Base-by-base conservation (phyloP, 805 yeast species). In the Debaryomyces hansenii region DNA sequence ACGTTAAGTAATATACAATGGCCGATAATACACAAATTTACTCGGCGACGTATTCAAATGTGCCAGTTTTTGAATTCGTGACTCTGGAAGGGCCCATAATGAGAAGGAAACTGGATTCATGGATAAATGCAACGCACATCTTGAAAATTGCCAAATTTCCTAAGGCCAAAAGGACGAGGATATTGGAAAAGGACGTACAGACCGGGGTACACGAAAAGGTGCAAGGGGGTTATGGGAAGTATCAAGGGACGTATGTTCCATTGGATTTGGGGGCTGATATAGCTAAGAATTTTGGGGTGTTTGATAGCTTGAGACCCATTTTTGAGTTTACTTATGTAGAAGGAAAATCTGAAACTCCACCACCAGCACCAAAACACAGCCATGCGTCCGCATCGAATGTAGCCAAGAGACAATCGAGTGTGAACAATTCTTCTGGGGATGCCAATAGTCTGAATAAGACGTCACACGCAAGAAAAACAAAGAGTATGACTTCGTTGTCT, bases 21-120 rank as follows among this genome's bases (percentile, higher is more conserved):
- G 51, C 29, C 12, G 31, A 28, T 57, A 44, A 52, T 40, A 55
- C 59, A 40, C 76, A 74, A 53, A 74, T 86, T 29, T 86, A 84
- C 62, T 84, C 90, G 2, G 86, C 87, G 36, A 84, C 87, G 20
- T 85, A 87, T 70, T 78, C 91, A 34, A 81, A 90, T 55, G 87
- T 88, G 44, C 87, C 94, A 10, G 78, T 72, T 52, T 72, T 72
- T 54, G 90, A 85, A 63, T 77, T 83, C 60, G 83, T 83, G 40
- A 78, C 87, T 36, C 73, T 79, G 29, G 88, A 84, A 43, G 85
- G 85, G 31, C 87, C 85, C 15, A 82, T 85, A 28, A 84, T 84
- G 88, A 71, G 88, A 44, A 70, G 90, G 41, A 72, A 79, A 39
- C 62, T 62, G 34, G 90, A 85, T 62, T 76, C 84, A 11, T 80